phyloP scores from a whole-genome alignment of 768 basidiomycete genomes.

The Hypholoma fasciculare region DNA sequence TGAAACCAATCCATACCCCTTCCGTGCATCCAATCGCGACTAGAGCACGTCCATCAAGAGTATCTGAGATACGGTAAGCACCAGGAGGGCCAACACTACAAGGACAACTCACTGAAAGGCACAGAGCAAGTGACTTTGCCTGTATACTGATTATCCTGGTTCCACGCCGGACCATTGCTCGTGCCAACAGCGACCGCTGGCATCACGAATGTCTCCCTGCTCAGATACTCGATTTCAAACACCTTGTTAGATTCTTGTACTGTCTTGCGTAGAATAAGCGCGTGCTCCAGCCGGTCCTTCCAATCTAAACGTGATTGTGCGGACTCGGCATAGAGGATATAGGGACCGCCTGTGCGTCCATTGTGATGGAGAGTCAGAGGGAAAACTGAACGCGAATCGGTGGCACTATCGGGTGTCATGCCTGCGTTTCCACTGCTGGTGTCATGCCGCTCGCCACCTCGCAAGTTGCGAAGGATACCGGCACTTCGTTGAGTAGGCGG shows the following conservation, averaged over 20 bases:
- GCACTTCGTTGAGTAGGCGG: slow-evolving; percentile 72
- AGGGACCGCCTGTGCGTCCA: slow-evolving; percentile 83
- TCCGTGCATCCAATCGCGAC: slow-evolving; percentile 95
- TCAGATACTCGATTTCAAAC: slow-evolving; percentile 90
- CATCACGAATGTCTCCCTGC: slow-evolving; percentile 84
- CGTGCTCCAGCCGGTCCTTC: slow-evolving; percentile 88
- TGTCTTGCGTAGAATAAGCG: slow-evolving; percentile 78
- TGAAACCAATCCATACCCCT: slow-evolving; percentile 97
- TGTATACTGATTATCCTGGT: slow-evolving; percentile 68
- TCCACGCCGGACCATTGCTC: slow-evolving; percentile 60
- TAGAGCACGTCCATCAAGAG: slow-evolving; percentile 80
- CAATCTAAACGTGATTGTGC: slow-evolving; percentile 77
- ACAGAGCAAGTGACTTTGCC: slow-evolving; percentile 95
- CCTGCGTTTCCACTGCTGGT: slow-evolving; percentile 17
- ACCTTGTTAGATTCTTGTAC: slow-evolving; percentile 95
- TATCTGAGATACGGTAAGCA: slow-evolving; percentile 47
- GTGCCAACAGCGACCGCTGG: slow-evolving; percentile 56
- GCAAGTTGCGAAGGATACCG: slow-evolving; percentile 69
- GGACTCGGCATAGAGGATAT: slow-evolving; percentile 87
- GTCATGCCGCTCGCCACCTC: slow-evolving; percentile 36
- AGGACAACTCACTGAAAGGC: slow-evolving; percentile 69
- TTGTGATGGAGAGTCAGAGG: slow-evolving; percentile 91
- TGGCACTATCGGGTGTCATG: slow-evolving; percentile 37
- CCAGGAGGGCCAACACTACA: not conserved
- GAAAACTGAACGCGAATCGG: slow-evolving; percentile 76